A percentile compares a stretch with the other conserved stretches of the same genome.
These are phyloP conservation scores for Tetrastigma voinierianum DNA, from an alignment of 164 flowering plant species.

Conservation along the genomic window DNA sequence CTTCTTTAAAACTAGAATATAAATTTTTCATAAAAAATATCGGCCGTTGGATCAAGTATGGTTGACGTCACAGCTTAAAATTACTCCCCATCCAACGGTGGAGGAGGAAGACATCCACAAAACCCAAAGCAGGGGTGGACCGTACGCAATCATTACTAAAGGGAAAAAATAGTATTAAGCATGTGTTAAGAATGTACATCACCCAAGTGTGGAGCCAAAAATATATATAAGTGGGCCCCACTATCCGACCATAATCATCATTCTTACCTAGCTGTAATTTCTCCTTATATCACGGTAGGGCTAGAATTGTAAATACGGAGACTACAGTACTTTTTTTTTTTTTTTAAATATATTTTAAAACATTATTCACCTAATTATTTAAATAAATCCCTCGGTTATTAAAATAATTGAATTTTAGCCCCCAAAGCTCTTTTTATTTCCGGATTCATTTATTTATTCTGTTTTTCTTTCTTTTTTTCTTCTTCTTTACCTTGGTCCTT, in stretches of 20 bases:
- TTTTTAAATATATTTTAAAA: too few species aligned
- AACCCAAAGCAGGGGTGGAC: neutral
- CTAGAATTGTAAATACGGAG: too few species aligned
- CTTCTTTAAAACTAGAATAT: too few species aligned
- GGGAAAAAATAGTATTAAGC: conserved; percentile 11
- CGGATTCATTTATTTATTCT: neutral
- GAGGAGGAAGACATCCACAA: neutral
- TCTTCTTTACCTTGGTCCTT: conserved; percentile 35
- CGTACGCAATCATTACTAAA: neutral
- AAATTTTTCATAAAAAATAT: too few species aligned
- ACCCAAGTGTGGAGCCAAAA: conserved; percentile 18
- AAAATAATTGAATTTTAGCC: neutral
- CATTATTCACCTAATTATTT: too few species aligned
- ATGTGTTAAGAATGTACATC: conserved; percentile 30
- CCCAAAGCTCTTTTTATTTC: conserved; percentile 1
- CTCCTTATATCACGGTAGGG: neutral
- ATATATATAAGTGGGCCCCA: conserved; percentile 22
- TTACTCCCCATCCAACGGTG: conserved; percentile 11
- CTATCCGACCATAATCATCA: conserved; percentile 21
- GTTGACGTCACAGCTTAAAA: conserved; percentile 16
- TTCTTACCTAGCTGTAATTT: conserved; percentile 17
- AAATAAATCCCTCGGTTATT: too few species aligned
- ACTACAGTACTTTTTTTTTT: neutral
- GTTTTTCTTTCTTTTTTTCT: neutral
- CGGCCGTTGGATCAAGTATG: conserved; percentile 9